A percentile compares a stretch with the other conserved stretches of the same genome.
These are phyloP conservation scores for Backusella australiensis DNA, from an alignment of 192 early-diverging fungal species.

Conservation along the genomic window DNA sequence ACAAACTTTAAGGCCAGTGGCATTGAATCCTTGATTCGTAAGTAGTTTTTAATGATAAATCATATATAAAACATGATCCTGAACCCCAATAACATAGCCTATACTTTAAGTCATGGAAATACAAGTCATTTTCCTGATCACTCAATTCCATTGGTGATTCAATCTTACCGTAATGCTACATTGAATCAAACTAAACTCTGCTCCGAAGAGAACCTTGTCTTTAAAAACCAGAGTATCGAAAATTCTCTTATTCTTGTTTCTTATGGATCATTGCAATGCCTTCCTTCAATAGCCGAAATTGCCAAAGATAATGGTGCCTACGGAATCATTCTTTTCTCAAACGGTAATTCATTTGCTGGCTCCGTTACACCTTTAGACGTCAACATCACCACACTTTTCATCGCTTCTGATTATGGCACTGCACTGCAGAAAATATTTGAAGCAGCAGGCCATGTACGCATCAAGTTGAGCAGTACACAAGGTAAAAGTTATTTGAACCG, in stretches of 20 bases:
- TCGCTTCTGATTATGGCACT: conserved; percentile 31
- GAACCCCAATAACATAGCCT: conserved; percentile 20
- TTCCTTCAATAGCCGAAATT: background rate
- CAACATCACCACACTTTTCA: conserved; percentile 13
- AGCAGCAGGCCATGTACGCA: conserved; percentile 27
- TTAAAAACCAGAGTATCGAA: background rate
- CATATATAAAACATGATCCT: background rate
- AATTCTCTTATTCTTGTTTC: background rate
- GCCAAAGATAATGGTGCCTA: background rate
- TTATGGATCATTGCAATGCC: background rate
- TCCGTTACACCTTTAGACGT: background rate
- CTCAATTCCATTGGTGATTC: background rate
- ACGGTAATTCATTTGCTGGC: conserved; percentile 17
- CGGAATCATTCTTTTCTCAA: conserved; percentile 36
- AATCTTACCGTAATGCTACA: background rate
- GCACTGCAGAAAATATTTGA: conserved; percentile 42
- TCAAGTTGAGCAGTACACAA: conserved; percentile 43
- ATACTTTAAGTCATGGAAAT: conserved; percentile 61
- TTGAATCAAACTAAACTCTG: background rate
- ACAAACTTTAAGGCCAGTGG: conserved; percentile 36
- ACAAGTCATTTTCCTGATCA: conserved; percentile 7
- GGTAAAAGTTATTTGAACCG: conserved; percentile 37
- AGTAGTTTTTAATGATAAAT: conserved; percentile 5
- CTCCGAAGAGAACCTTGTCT: background rate
- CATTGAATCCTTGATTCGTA: background rate